These are phyloP conservation scores for Mentha longifolia DNA, from an alignment of 257 asterid genomes.

Conservation along the genomic window DNA sequence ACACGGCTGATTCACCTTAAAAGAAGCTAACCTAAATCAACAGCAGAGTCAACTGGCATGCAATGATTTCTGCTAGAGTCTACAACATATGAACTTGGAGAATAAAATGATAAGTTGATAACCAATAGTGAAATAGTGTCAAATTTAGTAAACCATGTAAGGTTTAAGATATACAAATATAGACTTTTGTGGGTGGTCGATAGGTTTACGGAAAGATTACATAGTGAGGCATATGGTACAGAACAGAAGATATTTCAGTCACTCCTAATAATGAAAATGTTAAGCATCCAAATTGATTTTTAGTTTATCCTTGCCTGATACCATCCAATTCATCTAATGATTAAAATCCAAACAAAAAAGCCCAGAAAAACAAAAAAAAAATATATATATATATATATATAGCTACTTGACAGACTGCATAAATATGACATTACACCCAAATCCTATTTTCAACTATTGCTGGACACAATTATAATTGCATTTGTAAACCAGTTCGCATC, in stretches of 20 bases:
- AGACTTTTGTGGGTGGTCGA: neutral
- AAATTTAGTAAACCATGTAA: neutral
- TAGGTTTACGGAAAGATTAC: neutral
- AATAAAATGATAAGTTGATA: neutral
- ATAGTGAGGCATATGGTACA: neutral
- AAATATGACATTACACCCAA: neutral
- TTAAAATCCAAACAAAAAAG: constrained; percentile 19
- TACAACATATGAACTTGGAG: neutral
- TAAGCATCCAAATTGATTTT: neutral
- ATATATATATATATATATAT: too few species aligned
- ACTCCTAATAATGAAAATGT: neutral
- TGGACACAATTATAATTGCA: neutral
- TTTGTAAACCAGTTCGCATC: neutral
- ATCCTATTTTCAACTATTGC: constrained; percentile 1
- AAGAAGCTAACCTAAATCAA: neutral
- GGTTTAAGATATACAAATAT: neutral
- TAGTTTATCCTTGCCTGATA: neutral
- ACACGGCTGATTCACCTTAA: neutral
- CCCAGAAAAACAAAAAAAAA: neutral
- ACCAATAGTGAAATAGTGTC: neutral
- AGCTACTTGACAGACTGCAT: neutral
- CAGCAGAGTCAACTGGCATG: neutral
- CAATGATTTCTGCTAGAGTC: constrained; percentile 15
- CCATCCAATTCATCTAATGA: constrained; percentile 20
- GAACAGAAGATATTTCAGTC: neutral